These are phyloP conservation scores for Sphaerulina vaccinii DNA, from an alignment of 2,329 filamentous ascomycete species.

Conservation along the genomic window DNA sequence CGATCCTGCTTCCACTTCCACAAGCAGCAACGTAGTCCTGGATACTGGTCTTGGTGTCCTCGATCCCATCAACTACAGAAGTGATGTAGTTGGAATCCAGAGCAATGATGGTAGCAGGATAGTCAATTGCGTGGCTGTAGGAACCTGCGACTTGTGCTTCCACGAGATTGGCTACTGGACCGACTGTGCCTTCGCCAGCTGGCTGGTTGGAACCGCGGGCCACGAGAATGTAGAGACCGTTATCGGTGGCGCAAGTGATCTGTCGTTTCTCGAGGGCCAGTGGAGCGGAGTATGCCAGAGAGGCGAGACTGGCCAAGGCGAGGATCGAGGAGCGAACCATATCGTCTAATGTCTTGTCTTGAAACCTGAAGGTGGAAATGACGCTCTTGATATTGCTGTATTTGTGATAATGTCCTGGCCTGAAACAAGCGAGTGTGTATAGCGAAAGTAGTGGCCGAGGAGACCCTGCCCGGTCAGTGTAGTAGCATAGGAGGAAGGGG, in stretches of 20 bases:
- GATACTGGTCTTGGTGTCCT: conserved; percentile 34
- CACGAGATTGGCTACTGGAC: conserved; percentile 35
- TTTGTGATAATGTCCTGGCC: too few species aligned
- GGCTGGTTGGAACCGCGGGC: conserved; percentile 36
- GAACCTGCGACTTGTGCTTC: conserved; percentile 36
- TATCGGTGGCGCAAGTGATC: conserved; percentile 20
- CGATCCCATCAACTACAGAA: conserved; percentile 36
- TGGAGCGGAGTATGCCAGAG: not conserved
- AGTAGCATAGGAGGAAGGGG: too few species aligned
- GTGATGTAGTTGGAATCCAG: conserved; percentile 20
- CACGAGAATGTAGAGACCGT: conserved; percentile 39
- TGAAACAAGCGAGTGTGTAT: too few species aligned
- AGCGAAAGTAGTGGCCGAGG: too few species aligned
- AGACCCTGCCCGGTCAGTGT: too few species aligned
- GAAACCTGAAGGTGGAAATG: too few species aligned
- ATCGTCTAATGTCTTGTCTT: too few species aligned
- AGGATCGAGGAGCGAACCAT: too few species aligned
- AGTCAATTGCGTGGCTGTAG: conserved; percentile 36
- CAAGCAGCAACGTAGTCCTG: conserved; percentile 33
- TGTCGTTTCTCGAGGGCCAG: conserved; percentile 19
- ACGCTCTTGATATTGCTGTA: too few species aligned
- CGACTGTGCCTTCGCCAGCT: conserved; percentile 37
- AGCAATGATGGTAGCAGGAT: conserved; percentile 27
- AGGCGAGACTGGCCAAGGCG: too few species aligned
- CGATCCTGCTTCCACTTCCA: conserved; percentile 33